These are phyloP conservation scores for Claviceps spartinae DNA, from an alignment of 2,329 filamentous ascomycete genomes.

Conservation along the genomic window DNA sequence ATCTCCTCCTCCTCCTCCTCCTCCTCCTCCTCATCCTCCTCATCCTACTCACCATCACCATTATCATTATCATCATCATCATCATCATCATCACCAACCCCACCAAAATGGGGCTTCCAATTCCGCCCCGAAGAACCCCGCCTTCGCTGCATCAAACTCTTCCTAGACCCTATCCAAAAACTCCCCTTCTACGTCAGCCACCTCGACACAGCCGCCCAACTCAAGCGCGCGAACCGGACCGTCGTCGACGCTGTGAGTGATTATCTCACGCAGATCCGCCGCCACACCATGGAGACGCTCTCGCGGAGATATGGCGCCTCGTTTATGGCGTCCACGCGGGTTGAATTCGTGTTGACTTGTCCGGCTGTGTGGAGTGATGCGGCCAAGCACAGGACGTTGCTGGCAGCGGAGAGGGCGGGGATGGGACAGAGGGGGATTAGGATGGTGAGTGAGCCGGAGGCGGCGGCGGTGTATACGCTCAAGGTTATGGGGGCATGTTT, in stretches of 20 bases:
- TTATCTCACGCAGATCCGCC: slow-evolving; percentile 63
- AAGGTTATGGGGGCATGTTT: slow-evolving; percentile 68
- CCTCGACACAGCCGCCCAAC: slow-evolving; percentile 61
- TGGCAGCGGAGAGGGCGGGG: slow-evolving; percentile 64
- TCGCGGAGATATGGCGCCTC: slow-evolving; percentile 61
- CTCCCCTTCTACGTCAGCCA: slow-evolving; percentile 69
- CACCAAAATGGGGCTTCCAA: slow-evolving; percentile 67
- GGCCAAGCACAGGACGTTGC: slow-evolving; percentile 70
- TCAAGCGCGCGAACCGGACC: slow-evolving; percentile 62
- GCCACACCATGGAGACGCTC: slow-evolving; percentile 67
- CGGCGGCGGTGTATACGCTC: slow-evolving; percentile 65
- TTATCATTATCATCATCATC: too few species aligned
- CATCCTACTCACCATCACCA: too few species aligned
- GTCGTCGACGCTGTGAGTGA: slow-evolving; percentile 69
- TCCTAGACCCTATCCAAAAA: slow-evolving; percentile 68
- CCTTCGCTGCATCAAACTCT: slow-evolving; percentile 71
- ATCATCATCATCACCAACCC: slow-evolving; percentile 15
- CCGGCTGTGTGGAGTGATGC: slow-evolving; percentile 77
- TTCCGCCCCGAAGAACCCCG: slow-evolving; percentile 65
- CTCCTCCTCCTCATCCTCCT: too few species aligned
- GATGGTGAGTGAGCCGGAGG: slow-evolving; percentile 71
- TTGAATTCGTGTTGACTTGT: slow-evolving; percentile 69
- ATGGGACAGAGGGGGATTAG: slow-evolving; percentile 61
- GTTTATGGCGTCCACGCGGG: slow-evolving; percentile 62
- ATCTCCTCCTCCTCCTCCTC: slow-evolving; percentile 19